Conservation (phyloP, 441 rosid genomes). For the Cnidoscolus chayamansa region DNA sequence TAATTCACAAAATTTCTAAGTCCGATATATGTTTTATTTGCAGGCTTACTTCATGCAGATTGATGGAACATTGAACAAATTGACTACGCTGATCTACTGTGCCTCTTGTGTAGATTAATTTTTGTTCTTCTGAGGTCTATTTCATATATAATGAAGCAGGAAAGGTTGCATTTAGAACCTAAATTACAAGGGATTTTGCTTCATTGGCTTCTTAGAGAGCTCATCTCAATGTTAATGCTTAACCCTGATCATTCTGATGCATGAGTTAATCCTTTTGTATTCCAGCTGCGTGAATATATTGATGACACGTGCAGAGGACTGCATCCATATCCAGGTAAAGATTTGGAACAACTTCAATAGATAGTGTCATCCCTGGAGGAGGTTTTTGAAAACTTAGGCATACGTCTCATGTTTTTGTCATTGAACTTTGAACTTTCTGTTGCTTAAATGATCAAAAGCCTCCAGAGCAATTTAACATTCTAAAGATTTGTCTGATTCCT, state of each 20-base stretch:
- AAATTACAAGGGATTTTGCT: not conserved
- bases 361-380: not conserved
- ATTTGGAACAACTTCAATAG: not conserved
- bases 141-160: not conserved
- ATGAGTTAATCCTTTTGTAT: not conserved
- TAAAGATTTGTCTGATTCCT: not conserved
- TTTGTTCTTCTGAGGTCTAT: not conserved
- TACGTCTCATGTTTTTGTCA: not conserved
- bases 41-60: slow-evolving; percentile 97
- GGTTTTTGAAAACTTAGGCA: not conserved
- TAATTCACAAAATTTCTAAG: slow-evolving; percentile 9
- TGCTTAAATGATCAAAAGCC: not conserved
- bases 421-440: not conserved
- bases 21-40: slow-evolving; percentile 48
- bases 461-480: not conserved
- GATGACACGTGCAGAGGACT: slow-evolving; percentile 86
- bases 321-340: slow-evolving; percentile 84
- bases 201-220: not conserved
- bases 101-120: not conserved
- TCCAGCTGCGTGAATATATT: slow-evolving; percentile 77
- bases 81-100: slow-evolving; percentile 50
- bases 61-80: slow-evolving; percentile 81
- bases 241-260: not conserved
- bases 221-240: not conserved
- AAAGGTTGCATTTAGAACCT: not conserved